A percentile compares a stretch with the other conserved stretches of the same genome.
Conservation (phyloP, 768 basidiomycete species). For the Tephrocybe sp. region DNA sequence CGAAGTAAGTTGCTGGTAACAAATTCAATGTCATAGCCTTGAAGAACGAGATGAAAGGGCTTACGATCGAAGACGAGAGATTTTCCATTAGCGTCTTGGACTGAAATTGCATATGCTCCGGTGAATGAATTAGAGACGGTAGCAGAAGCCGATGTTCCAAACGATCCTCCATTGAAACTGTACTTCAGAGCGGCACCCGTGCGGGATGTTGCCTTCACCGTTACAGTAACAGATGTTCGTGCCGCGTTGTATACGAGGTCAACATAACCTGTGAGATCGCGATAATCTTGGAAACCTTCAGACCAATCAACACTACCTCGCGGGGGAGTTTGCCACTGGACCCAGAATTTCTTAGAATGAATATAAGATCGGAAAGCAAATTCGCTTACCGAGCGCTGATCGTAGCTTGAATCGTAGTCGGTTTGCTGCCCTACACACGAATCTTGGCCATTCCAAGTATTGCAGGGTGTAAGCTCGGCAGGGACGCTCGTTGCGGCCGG, state of each 20-base stretch:
- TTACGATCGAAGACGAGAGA: constrained; percentile 3
- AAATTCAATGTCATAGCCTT: neutral
- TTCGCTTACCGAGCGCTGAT: constrained; percentile 2
- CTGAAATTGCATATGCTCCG: constrained; percentile 1
- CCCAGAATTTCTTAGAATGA: neutral
- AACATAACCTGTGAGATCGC: constrained; percentile 5
- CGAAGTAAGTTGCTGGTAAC: constrained; percentile 2
- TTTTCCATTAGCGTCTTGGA: constrained; percentile 5
- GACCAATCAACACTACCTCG: constrained; percentile 3
- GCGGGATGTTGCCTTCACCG: constrained; percentile 1
- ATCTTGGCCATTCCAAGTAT: constrained; percentile 5
- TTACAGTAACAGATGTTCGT: constrained; percentile 6
- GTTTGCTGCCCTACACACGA: constrained; percentile 7
- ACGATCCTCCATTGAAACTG: constrained; percentile 3
- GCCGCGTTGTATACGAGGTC: constrained; percentile 6
- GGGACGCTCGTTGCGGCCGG: neutral
- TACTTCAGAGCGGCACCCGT: constrained; percentile 1
- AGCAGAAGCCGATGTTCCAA: neutral
- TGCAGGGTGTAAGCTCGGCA: constrained; percentile 3
- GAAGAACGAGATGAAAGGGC: neutral
- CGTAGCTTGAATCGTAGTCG: constrained; percentile 5
- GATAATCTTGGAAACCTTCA: constrained; percentile 4
- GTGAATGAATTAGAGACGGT: constrained; percentile 1
- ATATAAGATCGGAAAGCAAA: neutral
- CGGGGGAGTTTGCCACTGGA: constrained; percentile 3